Percentiles rank a stretch among this genome's conserved stretches.
These are phyloP conservation scores for Sonneratia alba DNA, from an alignment of 345 rosid genomes.

Conservation along the genomic window DNA sequence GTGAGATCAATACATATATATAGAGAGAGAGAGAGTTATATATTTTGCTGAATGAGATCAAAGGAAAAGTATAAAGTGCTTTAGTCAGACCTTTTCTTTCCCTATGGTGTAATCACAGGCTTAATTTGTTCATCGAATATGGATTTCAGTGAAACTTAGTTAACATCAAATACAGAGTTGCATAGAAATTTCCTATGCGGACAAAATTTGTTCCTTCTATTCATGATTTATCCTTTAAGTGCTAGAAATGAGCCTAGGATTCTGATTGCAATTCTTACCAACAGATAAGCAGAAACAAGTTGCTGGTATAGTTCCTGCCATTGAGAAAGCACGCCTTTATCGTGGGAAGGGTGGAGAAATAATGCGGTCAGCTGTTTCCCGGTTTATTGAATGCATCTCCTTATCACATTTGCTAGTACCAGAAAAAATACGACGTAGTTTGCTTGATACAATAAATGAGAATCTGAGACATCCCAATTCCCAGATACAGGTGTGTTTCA, in stretches of 20 bases:
- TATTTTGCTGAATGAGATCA: not conserved
- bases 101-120: not conserved
- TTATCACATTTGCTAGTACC: slow-evolving; percentile 44
- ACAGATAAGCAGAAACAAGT: slow-evolving; percentile 63
- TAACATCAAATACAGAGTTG: not conserved
- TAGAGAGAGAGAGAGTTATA: no score
- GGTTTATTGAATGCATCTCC: slow-evolving; percentile 79
- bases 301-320: slow-evolving; percentile 74
- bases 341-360: slow-evolving; percentile 99
- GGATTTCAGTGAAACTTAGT: not conserved
- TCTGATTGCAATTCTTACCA: not conserved
- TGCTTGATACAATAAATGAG: slow-evolving; percentile 71
- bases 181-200: not conserved
- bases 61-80: not conserved
- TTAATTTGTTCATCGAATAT: not conserved
- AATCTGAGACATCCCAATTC: slow-evolving; percentile 91
- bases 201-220: not conserved
- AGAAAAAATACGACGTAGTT: slow-evolving; percentile 53
- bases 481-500: slow-evolving; percentile 71
- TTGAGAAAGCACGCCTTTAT: slow-evolving; percentile 94
- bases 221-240: not conserved
- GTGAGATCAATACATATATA: not conserved
- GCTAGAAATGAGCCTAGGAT: not conserved
- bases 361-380: slow-evolving; percentile 95
- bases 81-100: not conserved